Evolutionary conservation across 2,329 filamentous ascomycete genomes (phyloP).

Genomic region (Colletotrichum lindemuthianum): DNA sequence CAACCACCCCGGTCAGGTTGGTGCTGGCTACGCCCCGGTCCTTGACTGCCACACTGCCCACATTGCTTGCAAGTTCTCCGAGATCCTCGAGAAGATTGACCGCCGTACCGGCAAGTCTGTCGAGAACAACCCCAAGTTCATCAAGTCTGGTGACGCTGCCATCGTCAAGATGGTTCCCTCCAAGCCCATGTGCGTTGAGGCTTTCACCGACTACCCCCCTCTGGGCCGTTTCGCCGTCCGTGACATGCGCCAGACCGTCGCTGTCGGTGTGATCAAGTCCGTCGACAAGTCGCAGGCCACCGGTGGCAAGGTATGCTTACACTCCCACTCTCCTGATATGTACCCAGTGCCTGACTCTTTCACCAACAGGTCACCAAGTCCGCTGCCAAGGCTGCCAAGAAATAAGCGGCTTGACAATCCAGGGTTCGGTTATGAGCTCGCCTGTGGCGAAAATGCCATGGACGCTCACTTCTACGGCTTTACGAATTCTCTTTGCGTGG

Average conservation of each 20-base stretch:
- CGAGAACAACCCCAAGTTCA: slow-evolving; percentile 95
- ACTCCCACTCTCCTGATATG: slow-evolving; percentile 42
- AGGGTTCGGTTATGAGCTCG: slow-evolving; percentile 32
- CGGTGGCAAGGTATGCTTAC: slow-evolving; percentile 64
- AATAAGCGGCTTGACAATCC: slow-evolving; percentile 61
- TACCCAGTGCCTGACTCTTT: background rate
- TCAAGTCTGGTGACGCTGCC: slow-evolving; percentile 99
- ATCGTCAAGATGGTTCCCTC: slow-evolving; percentile 99
- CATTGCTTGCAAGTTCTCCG: slow-evolving; percentile 99
- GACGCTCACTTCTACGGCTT: slow-evolving; percentile 56
- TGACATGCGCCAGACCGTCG: slow-evolving; percentile 94
- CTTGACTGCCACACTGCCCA: slow-evolving; percentile 99
- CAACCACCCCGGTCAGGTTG: slow-evolving; percentile 99
- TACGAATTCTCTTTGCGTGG: slow-evolving; percentile 55
- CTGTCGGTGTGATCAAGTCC: slow-evolving; percentile 94
- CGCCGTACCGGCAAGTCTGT: slow-evolving; percentile 99
- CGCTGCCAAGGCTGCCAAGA: slow-evolving; percentile 79
- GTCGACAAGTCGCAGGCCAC: slow-evolving; percentile 72
- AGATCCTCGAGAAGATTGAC: slow-evolving; percentile 99
- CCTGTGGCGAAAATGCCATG: slow-evolving; percentile 13
- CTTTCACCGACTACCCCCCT: slow-evolving; percentile 99
- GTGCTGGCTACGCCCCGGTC: slow-evolving; percentile 98
- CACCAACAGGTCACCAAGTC: slow-evolving; percentile 66
- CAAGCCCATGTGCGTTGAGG: slow-evolving; percentile 99
- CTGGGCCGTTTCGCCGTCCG: slow-evolving; percentile 99